Percentiles rank a stretch among this genome's conserved stretches.
These are phyloP conservation scores for Phytophthora megakarya DNA, from an alignment of 352 stramenopile genomes.

Conservation along the genomic window DNA sequence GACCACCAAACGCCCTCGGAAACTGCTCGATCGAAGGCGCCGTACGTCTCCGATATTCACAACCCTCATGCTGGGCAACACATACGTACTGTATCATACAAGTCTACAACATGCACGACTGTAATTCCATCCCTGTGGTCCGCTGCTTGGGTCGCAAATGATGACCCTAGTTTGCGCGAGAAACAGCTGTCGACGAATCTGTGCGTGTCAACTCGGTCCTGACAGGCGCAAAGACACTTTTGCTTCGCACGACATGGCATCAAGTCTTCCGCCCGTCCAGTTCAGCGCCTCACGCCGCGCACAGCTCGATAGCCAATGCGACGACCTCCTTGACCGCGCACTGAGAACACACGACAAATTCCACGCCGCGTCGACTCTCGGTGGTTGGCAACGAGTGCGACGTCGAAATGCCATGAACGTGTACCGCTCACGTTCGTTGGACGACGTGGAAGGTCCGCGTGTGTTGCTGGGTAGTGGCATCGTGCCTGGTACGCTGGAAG, in stretches of 20 bases:
- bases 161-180: not conserved
- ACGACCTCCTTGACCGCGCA: conserved; percentile 61
- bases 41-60: not conserved
- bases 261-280: conserved; percentile 37
- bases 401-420: conserved; percentile 55
- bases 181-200: not conserved
- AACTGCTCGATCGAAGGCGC: not conserved
- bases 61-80: not conserved
- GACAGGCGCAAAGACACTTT: conserved; percentile 18
- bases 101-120: too few species aligned
- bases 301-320: conserved; percentile 50
- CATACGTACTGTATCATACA: too few species aligned
- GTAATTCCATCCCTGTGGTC: not conserved
- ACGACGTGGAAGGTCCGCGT: conserved; percentile 1
- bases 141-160: not conserved
- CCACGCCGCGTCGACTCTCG: conserved; percentile 39
- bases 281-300: conserved; percentile 44
- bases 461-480: conserved; percentile 61
- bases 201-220: conserved; percentile 2
- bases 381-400: conserved; percentile 53
- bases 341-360: conserved; percentile 53
- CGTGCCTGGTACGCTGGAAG: conserved; percentile 51
- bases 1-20: not conserved
- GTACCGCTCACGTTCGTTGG: conserved; percentile 35
- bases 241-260: conserved; percentile 11